A percentile compares a stretch with the other conserved stretches of the same genome.
Conservation (phyloP, 83 land plant species). For the Picea engelmannii region DNA sequence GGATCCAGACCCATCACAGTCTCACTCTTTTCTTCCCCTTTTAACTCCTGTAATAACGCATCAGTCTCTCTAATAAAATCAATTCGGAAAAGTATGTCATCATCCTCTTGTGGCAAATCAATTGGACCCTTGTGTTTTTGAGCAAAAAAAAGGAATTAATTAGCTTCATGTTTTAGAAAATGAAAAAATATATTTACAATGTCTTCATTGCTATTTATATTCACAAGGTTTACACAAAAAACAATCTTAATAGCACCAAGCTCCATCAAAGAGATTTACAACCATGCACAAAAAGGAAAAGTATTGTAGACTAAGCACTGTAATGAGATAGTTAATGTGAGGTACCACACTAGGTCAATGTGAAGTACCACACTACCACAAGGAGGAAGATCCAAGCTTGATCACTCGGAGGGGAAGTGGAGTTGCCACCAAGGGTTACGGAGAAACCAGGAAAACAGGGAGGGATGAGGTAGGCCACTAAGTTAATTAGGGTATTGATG, state of each 20-base stretch:
- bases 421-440: too few relatives aligned
- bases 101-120: constrained; percentile 55
- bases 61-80: constrained; percentile 96
- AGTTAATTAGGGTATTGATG: too few relatives aligned
- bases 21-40: constrained; percentile 27
- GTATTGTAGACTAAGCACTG: constrained; percentile 1
- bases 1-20: constrained; percentile 72
- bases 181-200: neutral
- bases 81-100: constrained; percentile 72
- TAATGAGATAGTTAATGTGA: too few relatives aligned
- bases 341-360: too few relatives aligned
- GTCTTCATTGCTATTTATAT: too few relatives aligned
- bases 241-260: neutral
- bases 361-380: too few relatives aligned
- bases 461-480: too few relatives aligned
- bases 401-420: too few relatives aligned
- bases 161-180: neutral
- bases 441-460: too few relatives aligned
- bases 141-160: neutral
- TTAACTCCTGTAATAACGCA: constrained; percentile 71
- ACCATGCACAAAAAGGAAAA: neutral
- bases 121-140: constrained; percentile 7
- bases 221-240: neutral
- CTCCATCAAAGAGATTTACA: neutral
- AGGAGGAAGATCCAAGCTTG: too few relatives aligned